Conservation (phyloP, 164 flowering plant genomes). For the Berberis thunbergii region DNA sequence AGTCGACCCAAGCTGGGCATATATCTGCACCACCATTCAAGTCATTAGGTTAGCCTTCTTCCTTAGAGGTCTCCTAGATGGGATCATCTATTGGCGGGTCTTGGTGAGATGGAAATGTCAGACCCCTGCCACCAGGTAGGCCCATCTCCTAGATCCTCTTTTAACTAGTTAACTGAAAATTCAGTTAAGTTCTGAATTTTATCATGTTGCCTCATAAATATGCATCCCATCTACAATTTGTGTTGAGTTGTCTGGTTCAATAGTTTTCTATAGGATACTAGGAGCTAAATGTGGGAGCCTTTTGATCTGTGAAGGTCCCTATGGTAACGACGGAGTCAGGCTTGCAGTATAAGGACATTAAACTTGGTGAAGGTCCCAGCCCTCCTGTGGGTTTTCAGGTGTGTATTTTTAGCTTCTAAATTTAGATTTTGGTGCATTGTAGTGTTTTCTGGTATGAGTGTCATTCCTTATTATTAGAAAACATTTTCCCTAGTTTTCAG, state of each 20-base stretch:
- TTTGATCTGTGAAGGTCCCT: constrained; percentile 45
- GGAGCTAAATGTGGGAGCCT: constrained; percentile 1
- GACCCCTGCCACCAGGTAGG: no score
- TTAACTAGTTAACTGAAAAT: no score
- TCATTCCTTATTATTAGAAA: not conserved
- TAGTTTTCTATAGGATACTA: not conserved
- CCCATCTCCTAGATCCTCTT: no score
- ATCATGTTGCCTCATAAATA: not conserved
- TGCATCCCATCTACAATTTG: not conserved
- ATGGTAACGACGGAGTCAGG: constrained; percentile 95
- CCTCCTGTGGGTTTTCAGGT: constrained; percentile 99
- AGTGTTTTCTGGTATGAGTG: not conserved
- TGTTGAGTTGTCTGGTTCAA: not conserved
- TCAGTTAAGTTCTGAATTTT: not conserved
- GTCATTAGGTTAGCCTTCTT: no score
- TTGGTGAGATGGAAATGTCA: no score
- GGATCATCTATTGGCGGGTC: no score
- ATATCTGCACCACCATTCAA: no score
- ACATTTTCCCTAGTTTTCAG: no score
- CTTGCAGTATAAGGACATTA: constrained; percentile 92
- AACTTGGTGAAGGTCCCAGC: constrained; percentile 79
- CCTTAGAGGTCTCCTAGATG: no score
- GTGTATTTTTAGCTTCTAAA: not conserved
- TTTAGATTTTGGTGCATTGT: not conserved
- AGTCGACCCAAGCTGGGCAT: no score